These are phyloP conservation scores for Lotus japonicus DNA, from an alignment of 306 rosid species.

Conservation along the genomic window DNA sequence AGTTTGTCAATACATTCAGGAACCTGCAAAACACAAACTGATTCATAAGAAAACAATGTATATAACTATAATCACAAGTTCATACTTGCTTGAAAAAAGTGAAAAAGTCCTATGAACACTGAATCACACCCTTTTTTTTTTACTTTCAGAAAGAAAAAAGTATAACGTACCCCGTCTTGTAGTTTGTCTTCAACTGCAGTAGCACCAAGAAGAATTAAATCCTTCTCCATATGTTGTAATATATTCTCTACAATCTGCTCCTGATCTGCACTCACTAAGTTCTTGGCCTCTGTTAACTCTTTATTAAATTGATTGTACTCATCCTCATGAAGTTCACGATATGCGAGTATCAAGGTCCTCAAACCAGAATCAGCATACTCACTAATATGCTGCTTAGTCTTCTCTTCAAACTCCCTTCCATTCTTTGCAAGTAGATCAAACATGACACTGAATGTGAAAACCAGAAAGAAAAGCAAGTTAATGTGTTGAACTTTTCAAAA, in stretches of 20 bases:
- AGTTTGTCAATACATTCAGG: conserved; percentile 99
- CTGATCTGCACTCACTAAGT: conserved; percentile 63
- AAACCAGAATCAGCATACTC: conserved; percentile 97
- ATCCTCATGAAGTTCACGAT: conserved; percentile 67
- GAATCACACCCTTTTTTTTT: background rate
- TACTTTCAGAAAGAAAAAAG: background rate
- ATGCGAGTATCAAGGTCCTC: conserved; percentile 88
- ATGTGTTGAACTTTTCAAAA: background rate
- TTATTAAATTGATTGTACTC: conserved; percentile 53
- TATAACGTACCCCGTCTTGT: conserved; percentile 77
- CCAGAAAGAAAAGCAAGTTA: conserved; percentile 8
- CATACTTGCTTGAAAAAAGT: background rate
- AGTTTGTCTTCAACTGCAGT: conserved; percentile 99
- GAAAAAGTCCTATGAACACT: background rate
- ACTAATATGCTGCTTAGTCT: conserved; percentile 60
- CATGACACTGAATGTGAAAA: conserved; percentile 68
- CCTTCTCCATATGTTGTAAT: conserved; percentile 68
- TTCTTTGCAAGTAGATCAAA: conserved; percentile 76
- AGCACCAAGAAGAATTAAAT: conserved; percentile 94
- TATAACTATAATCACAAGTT: no score
- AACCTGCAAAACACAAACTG: conserved; percentile 47
- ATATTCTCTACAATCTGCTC: conserved; percentile 66
- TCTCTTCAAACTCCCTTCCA: conserved; percentile 75
- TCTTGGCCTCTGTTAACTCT: conserved; percentile 72
- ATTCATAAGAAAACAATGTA: no score